phyloP scores from a whole-genome alignment of 2,329 filamentous ascomycete species.

The Penicillium sclerotigenum region DNA sequence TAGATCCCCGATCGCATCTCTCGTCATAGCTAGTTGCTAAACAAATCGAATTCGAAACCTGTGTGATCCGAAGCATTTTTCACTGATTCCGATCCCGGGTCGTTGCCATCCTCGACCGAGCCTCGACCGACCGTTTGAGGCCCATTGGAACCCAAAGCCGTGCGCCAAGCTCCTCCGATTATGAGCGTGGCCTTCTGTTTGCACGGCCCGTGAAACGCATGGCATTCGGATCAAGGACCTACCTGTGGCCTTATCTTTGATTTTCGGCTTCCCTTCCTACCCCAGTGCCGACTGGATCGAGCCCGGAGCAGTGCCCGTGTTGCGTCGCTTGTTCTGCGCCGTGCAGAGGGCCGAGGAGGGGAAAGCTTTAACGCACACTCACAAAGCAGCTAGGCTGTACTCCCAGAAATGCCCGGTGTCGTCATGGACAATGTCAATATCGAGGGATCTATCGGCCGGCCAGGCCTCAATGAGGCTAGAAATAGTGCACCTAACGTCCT shows the following conservation, averaged over 20 bases:
- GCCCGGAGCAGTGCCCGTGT: constrained; percentile 15
- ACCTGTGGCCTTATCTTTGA: constrained; percentile 15
- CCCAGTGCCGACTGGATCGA: constrained; percentile 19
- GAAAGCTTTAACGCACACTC: constrained; percentile 20
- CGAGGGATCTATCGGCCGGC: constrained; percentile 27
- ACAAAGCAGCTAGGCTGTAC: constrained; percentile 8
- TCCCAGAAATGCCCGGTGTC: constrained; percentile 42
- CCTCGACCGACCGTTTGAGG: neutral
- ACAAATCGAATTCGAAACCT: neutral
- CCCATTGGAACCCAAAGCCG: constrained; percentile 1
- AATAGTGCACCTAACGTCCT: constrained; percentile 23
- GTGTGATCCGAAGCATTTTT: neutral
- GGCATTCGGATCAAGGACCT: constrained; percentile 25
- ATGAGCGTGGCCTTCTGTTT: constrained; percentile 21
- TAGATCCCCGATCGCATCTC: neutral
- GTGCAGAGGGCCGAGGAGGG: constrained; percentile 32
- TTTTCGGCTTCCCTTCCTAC: constrained; percentile 27
- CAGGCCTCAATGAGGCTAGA: constrained; percentile 22
- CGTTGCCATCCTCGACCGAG: neutral
- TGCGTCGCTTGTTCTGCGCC: constrained; percentile 24
- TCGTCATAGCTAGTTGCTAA: neutral
- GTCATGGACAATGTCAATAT: constrained; percentile 40
- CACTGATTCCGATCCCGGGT: neutral
- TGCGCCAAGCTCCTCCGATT: constrained; percentile 19
- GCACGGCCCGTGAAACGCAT: constrained; percentile 27